Percentiles rank a stretch among this genome's conserved stretches.
Evolutionary conservation across 805 yeast species (phyloP).

Genomic region (Barnettozyma siamensis): DNA sequence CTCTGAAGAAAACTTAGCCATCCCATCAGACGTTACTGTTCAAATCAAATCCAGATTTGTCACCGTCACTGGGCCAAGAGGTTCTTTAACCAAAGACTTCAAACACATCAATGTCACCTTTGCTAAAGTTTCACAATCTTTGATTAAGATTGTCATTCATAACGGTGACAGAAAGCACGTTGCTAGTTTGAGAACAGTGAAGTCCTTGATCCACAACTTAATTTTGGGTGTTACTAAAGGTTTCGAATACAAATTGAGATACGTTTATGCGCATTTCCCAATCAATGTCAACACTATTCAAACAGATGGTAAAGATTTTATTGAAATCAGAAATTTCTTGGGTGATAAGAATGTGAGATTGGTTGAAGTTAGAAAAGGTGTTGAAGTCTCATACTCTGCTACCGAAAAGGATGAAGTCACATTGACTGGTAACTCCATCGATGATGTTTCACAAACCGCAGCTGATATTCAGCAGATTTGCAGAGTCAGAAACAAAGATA

Average conservation of each 20-base stretch:
- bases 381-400: slow-evolving; percentile 72
- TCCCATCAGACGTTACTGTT: slow-evolving; percentile 92
- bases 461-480: slow-evolving; percentile 98
- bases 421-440: slow-evolving; percentile 91
- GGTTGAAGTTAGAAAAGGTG: slow-evolving; percentile 85
- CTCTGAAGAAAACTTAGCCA: slow-evolving; percentile 74
- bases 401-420: slow-evolving; percentile 91
- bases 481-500: slow-evolving; percentile 99
- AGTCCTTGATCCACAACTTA: slow-evolving; percentile 89
- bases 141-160: slow-evolving; percentile 86
- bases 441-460: slow-evolving; percentile 96
- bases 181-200: slow-evolving; percentile 98
- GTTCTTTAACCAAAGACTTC: slow-evolving; percentile 82
- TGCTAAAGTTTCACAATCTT: slow-evolving; percentile 63
- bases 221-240: slow-evolving; percentile 99
- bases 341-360: slow-evolving; percentile 98
- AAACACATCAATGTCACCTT: slow-evolving; percentile 94
- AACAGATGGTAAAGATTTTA: slow-evolving; percentile 62
- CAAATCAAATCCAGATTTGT: slow-evolving; percentile 86
- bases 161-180: slow-evolving; percentile 99
- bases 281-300: slow-evolving; percentile 92
- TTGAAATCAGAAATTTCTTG: slow-evolving; percentile 98
- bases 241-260: slow-evolving; percentile 99
- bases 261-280: slow-evolving; percentile 99
- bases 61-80: slow-evolving; percentile 97